Evolutionary conservation across 768 basidiomycete genomes (phyloP).

Genomic region (Mrakia gelida): DNA sequence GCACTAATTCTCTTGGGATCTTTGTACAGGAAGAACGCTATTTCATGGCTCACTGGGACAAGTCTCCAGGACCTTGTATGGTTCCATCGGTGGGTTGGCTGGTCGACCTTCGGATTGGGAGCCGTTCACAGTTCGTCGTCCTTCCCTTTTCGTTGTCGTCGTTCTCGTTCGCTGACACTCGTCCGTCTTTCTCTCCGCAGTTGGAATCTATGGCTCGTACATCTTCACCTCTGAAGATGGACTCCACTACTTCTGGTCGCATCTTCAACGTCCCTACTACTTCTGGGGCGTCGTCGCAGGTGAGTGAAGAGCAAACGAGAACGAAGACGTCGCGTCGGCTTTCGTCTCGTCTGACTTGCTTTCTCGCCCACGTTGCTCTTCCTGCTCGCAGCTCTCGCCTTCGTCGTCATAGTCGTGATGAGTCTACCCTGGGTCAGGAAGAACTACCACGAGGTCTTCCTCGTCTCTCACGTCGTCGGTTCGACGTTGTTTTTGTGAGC

Average conservation of each 20-base stretch:
- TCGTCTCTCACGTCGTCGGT: constrained; percentile 11
- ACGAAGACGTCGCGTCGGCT: neutral
- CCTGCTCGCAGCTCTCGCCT: neutral
- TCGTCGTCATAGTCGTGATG: neutral
- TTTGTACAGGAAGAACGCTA: neutral
- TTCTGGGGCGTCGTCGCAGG: neutral
- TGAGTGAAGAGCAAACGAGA: neutral
- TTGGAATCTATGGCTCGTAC: constrained; percentile 11
- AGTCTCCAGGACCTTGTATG: constrained; percentile 6
- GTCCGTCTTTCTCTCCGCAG: neutral
- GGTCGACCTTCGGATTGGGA: constrained; percentile 10
- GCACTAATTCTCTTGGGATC: neutral
- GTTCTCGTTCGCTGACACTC: neutral
- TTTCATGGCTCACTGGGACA: neutral
- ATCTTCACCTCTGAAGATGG: neutral
- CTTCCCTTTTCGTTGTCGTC: constrained; percentile 7
- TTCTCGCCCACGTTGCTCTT: neutral
- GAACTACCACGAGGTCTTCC: constrained; percentile 18
- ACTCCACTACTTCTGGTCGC: neutral
- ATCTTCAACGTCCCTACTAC: neutral
- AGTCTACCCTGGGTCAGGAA: constrained; percentile 1
- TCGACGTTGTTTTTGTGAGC: constrained; percentile 18
- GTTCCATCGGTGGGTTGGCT: constrained; percentile 20
- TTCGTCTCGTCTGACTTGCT: neutral
- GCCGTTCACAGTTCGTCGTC: neutral